Evolutionary conservation across 192 early-diverging fungal genomes (phyloP).

Genomic region (Backusella luteola): DNA sequence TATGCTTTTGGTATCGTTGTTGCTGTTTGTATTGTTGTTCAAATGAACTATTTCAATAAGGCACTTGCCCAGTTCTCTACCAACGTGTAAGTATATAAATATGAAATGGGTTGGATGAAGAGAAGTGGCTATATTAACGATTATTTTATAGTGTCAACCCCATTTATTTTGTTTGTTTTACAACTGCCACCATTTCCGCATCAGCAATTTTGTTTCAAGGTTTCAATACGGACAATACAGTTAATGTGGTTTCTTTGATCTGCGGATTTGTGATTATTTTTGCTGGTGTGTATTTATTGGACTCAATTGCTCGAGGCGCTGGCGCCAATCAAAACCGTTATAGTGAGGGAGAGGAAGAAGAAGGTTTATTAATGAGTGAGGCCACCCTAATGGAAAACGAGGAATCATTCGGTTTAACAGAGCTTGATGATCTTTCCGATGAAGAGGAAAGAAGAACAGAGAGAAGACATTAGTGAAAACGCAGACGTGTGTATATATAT

Average conservation of each 20-base stretch:
- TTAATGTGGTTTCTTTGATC: conserved; percentile 85
- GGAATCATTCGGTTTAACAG: conserved; percentile 20
- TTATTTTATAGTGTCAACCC: conserved; percentile 54
- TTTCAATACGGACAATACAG: conserved; percentile 70
- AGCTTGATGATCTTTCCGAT: not conserved
- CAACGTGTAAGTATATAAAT: conserved; percentile 50
- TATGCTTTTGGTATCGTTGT: conserved; percentile 86
- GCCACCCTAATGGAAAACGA: conserved; percentile 49
- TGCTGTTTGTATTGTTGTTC: conserved; percentile 80
- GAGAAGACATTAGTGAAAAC: not conserved
- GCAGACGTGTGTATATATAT: not conserved
- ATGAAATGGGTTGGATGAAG: not conserved
- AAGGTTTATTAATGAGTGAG: conserved; percentile 44
- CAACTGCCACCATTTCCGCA: conserved; percentile 87
- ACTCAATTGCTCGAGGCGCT: conserved; percentile 46
- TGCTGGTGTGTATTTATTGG: conserved; percentile 86
- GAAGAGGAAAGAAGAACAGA: conserved; percentile 5
- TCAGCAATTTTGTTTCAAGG: conserved; percentile 91
- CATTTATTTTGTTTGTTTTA: conserved; percentile 96
- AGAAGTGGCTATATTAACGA: not conserved
- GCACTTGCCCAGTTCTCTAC: conserved; percentile 91
- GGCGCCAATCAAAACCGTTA: conserved; percentile 19
- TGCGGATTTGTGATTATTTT: conserved; percentile 93
- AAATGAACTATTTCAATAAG: conserved; percentile 99
- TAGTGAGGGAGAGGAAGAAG: conserved; percentile 34